Base-by-base conservation (phyloP, 2,329 filamentous ascomycete species). In the Fusarium sp. region DNA sequence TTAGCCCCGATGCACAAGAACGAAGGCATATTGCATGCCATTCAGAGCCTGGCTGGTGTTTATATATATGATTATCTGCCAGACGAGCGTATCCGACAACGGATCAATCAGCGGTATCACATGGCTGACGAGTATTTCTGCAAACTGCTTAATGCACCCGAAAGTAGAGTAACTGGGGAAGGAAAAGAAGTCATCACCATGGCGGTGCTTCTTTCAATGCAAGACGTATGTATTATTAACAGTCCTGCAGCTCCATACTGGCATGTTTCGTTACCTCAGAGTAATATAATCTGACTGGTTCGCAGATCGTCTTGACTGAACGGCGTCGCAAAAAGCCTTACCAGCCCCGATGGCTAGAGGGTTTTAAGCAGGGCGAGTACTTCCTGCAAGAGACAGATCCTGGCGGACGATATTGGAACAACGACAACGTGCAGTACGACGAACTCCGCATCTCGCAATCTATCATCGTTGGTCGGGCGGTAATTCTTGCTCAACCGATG, bases 21-120 rank as follows among this genome's bases (percentile, higher is more conserved):
- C 25, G 59, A 69, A 15, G 78, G 78, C 20, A 77, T 82, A 10
- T 68, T 73, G 5, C 71, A 75, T 25, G 80, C 80, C 7, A 80
- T 82, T n/a, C 77, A 80, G 43, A 79, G 79, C 22, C 71, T 82
- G 4, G 78, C 79, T 4, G 79, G 79, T 3, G 76, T 80, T 2
- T 82, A 82, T 30, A 78, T 82, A 7, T 79, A 80, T 56, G 80
- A 82, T 56, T 82, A 81, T 33, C 56, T 76, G 17, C 79, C 78
- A 1, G 67, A 75, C 27, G 73, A 78, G 10, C 61, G 62, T 7
- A 68, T 81, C 14, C 72, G 74, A 17, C 67, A 67, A 11, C 72
- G 75, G 14, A 76, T 80, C 51, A 80, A 80, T 43, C 54, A 75
- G 13, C 73, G 74, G 20, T 80, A 79, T 56, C 40, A 45, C 13